Percentiles rank a stretch among this genome's conserved stretches.
phyloP scores from a whole-genome alignment of 2,329 filamentous ascomycete species.

The Ophiosphaerella narmari region DNA sequence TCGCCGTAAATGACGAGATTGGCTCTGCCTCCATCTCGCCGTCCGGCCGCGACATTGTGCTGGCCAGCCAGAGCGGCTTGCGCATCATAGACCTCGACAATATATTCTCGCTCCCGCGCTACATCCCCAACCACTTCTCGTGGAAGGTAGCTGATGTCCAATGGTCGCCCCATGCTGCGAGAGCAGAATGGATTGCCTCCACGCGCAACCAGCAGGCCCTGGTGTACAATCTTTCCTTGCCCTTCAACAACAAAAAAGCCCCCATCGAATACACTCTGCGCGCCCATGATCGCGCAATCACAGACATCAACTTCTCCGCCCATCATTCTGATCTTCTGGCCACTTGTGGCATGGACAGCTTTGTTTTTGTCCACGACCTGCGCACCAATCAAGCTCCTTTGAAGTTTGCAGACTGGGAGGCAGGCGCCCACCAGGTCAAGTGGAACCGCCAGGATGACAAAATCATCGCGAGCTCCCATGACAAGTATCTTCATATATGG shows the following conservation, averaged over 20 bases:
- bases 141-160: constrained; percentile 97
- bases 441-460: constrained; percentile 89
- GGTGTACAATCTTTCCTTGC: constrained; percentile 82
- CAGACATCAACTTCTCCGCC: constrained; percentile 94
- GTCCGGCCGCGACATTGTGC: constrained; percentile 84
- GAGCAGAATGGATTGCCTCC: constrained; percentile 92
- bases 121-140: constrained; percentile 83
- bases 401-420: constrained; percentile 85
- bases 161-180: constrained; percentile 89
- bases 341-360: constrained; percentile 91
- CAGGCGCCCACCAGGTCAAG: constrained; percentile 92
- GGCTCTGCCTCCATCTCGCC: constrained; percentile 93
- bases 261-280: constrained; percentile 88
- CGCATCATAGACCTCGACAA: constrained; percentile 92
- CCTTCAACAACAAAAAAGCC: constrained; percentile 63
- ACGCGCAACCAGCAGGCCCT: constrained; percentile 93
- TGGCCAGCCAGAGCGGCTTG: constrained; percentile 83
- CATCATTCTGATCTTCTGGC: constrained; percentile 88
- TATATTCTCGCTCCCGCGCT: constrained; percentile 82
- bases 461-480: constrained; percentile 87
- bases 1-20: constrained; percentile 77
- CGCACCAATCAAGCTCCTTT: constrained; percentile 53
- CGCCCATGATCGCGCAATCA: constrained; percentile 85
- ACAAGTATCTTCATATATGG: constrained; percentile 87
- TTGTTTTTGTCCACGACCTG: constrained; percentile 91